Conservation (phyloP, 129 eudicot genomes). For the Flaveria trinervia region DNA sequence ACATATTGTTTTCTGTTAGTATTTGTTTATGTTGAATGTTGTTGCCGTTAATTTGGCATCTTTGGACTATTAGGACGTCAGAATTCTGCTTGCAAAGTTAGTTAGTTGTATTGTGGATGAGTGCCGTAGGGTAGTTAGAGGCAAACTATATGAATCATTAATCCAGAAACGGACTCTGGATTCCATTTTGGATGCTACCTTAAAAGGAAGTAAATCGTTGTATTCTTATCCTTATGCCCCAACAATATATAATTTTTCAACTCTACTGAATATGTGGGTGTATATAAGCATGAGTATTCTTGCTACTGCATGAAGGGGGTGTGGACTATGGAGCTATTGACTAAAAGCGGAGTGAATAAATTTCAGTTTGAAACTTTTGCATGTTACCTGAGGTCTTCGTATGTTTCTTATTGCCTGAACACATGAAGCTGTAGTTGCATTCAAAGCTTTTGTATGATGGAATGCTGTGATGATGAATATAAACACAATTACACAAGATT, state of each 20-base stretch:
- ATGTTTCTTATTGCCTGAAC: background rate
- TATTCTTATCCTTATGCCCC: too few relatives aligned
- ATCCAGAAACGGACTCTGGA: background rate
- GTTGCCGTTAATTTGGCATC: slow-evolving; percentile 6
- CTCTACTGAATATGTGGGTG: background rate
- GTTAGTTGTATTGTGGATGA: background rate
- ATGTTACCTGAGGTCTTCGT: slow-evolving; percentile 1
- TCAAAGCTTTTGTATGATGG: background rate
- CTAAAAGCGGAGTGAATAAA: slow-evolving; percentile 20
- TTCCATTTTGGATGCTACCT: background rate
- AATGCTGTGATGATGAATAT: background rate
- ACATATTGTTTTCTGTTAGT: background rate
- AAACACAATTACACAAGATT: background rate
- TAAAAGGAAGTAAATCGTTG: background rate
- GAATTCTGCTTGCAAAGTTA: background rate
- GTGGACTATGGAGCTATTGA: background rate
- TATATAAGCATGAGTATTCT: background rate
- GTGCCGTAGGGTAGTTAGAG: slow-evolving; percentile 6
- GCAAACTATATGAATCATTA: slow-evolving; percentile 9
- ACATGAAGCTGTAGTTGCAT: slow-evolving; percentile 5
- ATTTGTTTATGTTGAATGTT: slow-evolving; percentile 6
- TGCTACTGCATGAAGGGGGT: background rate
- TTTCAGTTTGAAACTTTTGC: background rate
- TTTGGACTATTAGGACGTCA: background rate
- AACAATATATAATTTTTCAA: background rate